Conservation (phyloP, 1,284 basidiomycete genomes). For the Leccinum insolens region DNA sequence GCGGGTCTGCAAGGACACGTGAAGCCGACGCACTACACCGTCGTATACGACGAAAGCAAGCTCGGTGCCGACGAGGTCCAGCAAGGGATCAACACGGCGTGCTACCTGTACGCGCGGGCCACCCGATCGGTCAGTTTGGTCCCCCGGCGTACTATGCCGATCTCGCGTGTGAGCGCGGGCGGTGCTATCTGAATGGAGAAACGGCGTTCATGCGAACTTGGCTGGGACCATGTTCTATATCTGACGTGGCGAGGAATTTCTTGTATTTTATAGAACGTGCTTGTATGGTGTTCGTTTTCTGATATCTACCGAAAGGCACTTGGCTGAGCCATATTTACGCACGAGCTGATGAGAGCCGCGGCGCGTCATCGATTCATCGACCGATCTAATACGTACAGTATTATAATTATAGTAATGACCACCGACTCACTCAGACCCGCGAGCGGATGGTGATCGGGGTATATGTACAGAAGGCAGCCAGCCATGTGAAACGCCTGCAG, state of each 20-base stretch:
- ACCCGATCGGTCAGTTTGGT: conserved; percentile 78
- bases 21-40: conserved; percentile 72
- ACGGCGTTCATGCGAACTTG: conserved; percentile 58
- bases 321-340: background rate
- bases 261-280: background rate
- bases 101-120: conserved; percentile 74
- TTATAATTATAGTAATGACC: background rate
- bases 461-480: background rate
- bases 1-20: conserved; percentile 41
- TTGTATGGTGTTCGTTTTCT: background rate
- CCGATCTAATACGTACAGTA: background rate
- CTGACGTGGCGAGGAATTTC: conserved; percentile 30
- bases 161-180: conserved; percentile 73
- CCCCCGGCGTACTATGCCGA: conserved; percentile 77
- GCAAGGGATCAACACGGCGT: conserved; percentile 62
- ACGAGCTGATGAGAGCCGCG: background rate
- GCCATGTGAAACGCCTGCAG: background rate
- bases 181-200: conserved; percentile 77
- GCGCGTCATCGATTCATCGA: background rate
- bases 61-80: conserved; percentile 70
- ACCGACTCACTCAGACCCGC: background rate
- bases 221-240: conserved; percentile 69
- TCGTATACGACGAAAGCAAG: conserved; percentile 72
- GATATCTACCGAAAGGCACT: background rate
- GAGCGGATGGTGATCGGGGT: background rate